Base-by-base conservation (phyloP, 2,329 filamentous ascomycete genomes). In the Coleophoma eucalyptorum region DNA sequence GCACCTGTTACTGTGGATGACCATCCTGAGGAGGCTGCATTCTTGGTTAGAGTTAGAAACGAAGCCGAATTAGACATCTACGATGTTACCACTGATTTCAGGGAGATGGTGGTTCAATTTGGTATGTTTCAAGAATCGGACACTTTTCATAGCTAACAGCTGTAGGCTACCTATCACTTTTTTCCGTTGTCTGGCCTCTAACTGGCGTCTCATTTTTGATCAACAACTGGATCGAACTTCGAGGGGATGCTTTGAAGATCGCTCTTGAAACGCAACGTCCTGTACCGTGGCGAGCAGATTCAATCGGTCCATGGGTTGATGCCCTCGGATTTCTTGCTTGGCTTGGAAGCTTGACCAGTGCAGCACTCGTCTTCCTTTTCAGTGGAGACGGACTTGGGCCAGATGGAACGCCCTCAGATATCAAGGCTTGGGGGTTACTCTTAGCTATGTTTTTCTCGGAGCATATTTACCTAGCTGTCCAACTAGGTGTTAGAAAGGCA, bases 171-270 rank as follows among this genome's bases (percentile, higher is more conserved):
- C 78, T 99, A 0, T 87, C 89, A 0, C 79, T 97, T 10, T 97
- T 97, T 69, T 94, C 90, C 0, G 89, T 94, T 2, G 84, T 96
- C 49, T 99, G 94, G 94, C 94, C 94, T 0, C 75, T 97, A n/a
- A 92, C 93, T 0, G 86, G 88, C 2, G 78, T 90, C 50, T 93
- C 88, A 1, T 97, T 97, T 73, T 73, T 97, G 12, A 74, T 94
- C 69, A 97, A 97, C 72, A 95, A 97, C 72, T 97, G 93, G 91
- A 74, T 99, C 51, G 94, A 97, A 67, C 80, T 97, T 37, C 88
- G 94, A 40, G 90, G 90, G 1, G 94, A 99, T 65, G 92, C 93
- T 2, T 80, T 96, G 72, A 99, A 99, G 69, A 96, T 97, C 61
- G 91, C 91, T 50, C 78, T 90, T 44, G 87, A 92, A 67, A 92